Conservation (phyloP, 441 rosid genomes). For the Euphorbia schlechtendalii region DNA sequence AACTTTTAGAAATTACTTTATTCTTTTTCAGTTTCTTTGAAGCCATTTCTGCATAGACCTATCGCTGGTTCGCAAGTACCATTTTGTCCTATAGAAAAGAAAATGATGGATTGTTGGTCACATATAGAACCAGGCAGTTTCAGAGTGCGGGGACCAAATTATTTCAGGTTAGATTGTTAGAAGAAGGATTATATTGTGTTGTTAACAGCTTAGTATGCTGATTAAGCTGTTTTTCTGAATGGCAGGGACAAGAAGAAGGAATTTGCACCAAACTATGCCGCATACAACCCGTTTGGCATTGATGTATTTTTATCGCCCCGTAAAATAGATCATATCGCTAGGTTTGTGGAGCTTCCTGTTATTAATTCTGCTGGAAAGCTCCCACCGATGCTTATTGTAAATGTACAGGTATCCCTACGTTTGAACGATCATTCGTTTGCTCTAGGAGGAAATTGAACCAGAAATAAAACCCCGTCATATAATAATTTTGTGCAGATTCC, state of each 20-base stretch:
- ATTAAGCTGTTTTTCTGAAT: constrained; percentile 25
- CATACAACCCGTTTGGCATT: constrained; percentile 85
- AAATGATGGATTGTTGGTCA: constrained; percentile 24
- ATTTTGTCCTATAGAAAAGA: constrained; percentile 74
- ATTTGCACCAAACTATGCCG: constrained; percentile 57
- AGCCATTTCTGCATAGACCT: constrained; percentile 62
- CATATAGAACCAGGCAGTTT: constrained; percentile 64
- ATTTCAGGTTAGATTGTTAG: constrained; percentile 46
- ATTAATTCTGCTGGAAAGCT: constrained; percentile 43
- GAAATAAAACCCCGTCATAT: neutral
- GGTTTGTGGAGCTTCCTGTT: constrained; percentile 65
- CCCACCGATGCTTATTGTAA: constrained; percentile 73
- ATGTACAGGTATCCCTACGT: constrained; percentile 67
- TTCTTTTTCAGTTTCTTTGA: constrained; percentile 61
- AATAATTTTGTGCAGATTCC: constrained; percentile 46
- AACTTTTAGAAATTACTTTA: constrained; percentile 11
- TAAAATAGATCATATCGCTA: constrained; percentile 74
- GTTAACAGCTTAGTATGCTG: no score
- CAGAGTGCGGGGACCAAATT: constrained; percentile 63
- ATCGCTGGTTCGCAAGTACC: constrained; percentile 87
- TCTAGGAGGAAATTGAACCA: no score
- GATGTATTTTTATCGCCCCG: constrained; percentile 72
- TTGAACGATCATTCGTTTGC: neutral
- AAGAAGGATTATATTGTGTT: constrained; percentile 3
- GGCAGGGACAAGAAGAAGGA: constrained; percentile 87